Evolutionary conservation across 768 basidiomycete genomes (phyloP).

Genomic region (Chalciporus pseudorubinellus): DNA sequence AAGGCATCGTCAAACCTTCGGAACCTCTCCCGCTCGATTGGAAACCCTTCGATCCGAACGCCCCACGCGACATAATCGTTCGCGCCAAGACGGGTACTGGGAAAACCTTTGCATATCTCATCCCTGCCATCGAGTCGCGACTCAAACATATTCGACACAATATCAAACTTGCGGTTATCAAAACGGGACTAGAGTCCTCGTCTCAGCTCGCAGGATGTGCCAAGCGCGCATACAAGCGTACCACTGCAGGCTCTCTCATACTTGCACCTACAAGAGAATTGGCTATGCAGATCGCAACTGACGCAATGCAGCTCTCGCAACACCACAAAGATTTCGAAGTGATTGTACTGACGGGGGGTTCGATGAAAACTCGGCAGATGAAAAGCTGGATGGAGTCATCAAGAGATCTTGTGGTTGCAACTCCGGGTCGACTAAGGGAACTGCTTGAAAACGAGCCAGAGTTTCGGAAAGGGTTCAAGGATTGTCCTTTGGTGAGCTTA

Average conservation of each 20-base stretch:
- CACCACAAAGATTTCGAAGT: conserved; percentile 68
- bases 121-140: conserved; percentile 82
- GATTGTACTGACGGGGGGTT: conserved; percentile 75
- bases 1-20: conserved; percentile 13
- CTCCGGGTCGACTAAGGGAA: conserved; percentile 85
- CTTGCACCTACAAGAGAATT: conserved; percentile 90
- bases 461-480: conserved; percentile 50
- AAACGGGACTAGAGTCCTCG: conserved; percentile 41
- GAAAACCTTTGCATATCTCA: conserved; percentile 85
- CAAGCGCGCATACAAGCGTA: conserved; percentile 38
- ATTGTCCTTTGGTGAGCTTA: conserved; percentile 56
- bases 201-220: conserved; percentile 31
- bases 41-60: conserved; percentile 6
- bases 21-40: background rate
- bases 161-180: conserved; percentile 38
- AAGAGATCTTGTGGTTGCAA: conserved; percentile 83
- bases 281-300: conserved; percentile 85
- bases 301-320: conserved; percentile 64
- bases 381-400: conserved; percentile 59
- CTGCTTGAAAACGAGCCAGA: conserved; percentile 57
- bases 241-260: conserved; percentile 68
- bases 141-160: conserved; percentile 52
- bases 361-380: conserved; percentile 62
- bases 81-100: conserved; percentile 89
- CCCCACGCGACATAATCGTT: conserved; percentile 70